A percentile compares a stretch with the other conserved stretches of the same genome.
Evolutionary conservation across 108 stramenopile species (phyloP).

Genomic region (Mediolabrus comicus): DNA sequence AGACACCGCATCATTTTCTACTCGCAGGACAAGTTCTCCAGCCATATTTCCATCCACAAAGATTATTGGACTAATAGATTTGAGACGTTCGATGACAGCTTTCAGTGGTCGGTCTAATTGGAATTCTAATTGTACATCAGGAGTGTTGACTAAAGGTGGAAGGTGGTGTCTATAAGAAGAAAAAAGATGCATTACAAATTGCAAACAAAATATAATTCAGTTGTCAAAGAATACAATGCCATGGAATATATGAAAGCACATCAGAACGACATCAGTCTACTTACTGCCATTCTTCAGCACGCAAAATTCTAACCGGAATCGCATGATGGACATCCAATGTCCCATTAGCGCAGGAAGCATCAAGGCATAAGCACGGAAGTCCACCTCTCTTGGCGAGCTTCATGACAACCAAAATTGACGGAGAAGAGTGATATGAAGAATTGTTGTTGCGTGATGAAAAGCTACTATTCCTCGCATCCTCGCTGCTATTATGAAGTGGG

Average conservation of each 20-base stretch:
- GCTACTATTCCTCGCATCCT: constrained; percentile 18
- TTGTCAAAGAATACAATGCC: too few species aligned
- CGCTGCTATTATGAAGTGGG: constrained; percentile 44
- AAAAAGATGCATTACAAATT: neutral
- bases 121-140: constrained; percentile 77
- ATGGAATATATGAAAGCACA: neutral
- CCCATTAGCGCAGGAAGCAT: constrained; percentile 59
- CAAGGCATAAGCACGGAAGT: constrained; percentile 80
- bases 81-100: constrained; percentile 73
- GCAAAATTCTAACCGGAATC: constrained; percentile 78
- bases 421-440: constrained; percentile 8
- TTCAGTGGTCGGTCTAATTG: constrained; percentile 62
- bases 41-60: constrained; percentile 58
- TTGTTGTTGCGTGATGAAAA: constrained; percentile 8
- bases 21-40: constrained; percentile 46
- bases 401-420: constrained; percentile 46
- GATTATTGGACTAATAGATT: constrained; percentile 55
- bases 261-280: constrained; percentile 6
- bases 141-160: constrained; percentile 71
- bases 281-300: constrained; percentile 74
- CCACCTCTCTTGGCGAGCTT: constrained; percentile 85
- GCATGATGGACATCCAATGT: constrained; percentile 83
- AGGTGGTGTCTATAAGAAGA: constrained; percentile 52
- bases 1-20: constrained; percentile 51
- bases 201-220: neutral